A percentile compares a stretch with the other conserved stretches of the same genome.
phyloP scores from a whole-genome alignment of 768 basidiomycete species.

The Gloeopeniophorella convolvens region DNA sequence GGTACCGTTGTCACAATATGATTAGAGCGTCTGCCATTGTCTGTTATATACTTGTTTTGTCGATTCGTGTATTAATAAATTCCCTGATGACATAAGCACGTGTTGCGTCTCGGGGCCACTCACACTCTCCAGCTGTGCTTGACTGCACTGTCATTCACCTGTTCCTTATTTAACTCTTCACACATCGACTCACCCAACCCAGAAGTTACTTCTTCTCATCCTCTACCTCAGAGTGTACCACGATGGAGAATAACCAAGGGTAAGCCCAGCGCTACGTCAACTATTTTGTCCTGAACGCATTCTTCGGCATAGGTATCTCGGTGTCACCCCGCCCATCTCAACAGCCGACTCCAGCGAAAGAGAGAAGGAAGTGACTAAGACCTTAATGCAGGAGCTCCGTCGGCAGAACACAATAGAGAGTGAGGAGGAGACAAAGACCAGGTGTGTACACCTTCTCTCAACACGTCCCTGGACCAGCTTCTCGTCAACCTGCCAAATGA shows the following conservation, averaged over 20 bases:
- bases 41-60: background rate
- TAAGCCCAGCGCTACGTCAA: background rate
- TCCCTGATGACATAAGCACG: constrained; percentile 8
- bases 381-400: constrained; percentile 87
- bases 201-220: too few species aligned
- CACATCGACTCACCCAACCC: too few species aligned
- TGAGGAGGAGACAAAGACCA: constrained; percentile 78
- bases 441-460: constrained; percentile 39
- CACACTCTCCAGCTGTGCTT: too few species aligned
- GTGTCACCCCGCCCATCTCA: constrained; percentile 84
- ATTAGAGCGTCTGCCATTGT: too few species aligned
- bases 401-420: constrained; percentile 84
- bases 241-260: constrained; percentile 18
- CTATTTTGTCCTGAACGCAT: background rate
- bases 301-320: constrained; percentile 50
- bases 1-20: too few species aligned
- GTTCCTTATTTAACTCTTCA: background rate
- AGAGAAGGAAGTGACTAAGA: constrained; percentile 76
- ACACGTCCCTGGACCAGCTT: background rate
- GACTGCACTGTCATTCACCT: background rate
- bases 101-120: background rate
- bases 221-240: background rate
- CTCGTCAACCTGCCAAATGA: too few species aligned
- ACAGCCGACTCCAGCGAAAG: constrained; percentile 63
- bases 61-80: background rate